Evolutionary conservation across 2,329 filamentous ascomycete genomes (phyloP).

Genomic region (Sporothrix humicola): DNA sequence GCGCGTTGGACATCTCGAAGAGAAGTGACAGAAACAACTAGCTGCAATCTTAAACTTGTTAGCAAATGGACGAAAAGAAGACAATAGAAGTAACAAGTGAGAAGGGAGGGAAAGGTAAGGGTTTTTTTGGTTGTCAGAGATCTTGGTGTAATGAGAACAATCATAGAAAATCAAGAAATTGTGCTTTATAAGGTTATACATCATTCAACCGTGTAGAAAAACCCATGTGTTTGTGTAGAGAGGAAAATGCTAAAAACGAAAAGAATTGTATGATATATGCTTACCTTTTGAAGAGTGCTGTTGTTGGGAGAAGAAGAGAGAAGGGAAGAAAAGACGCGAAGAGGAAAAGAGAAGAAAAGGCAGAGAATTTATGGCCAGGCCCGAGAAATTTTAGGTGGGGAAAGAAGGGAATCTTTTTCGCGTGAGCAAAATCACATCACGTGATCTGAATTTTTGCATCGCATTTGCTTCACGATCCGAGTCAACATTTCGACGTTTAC

Average conservation of each 20-base stretch:
- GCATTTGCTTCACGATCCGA: neutral
- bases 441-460: neutral
- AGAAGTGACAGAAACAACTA: conserved; percentile 34
- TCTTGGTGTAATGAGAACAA: conserved; percentile 68
- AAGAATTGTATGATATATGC: neutral
- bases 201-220: conserved; percentile 41
- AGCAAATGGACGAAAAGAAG: neutral
- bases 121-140: conserved; percentile 60
- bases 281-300: conserved; percentile 18
- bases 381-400: conserved; percentile 18
- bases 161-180: conserved; percentile 56
- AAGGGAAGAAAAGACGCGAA: neutral
- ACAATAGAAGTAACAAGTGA: neutral
- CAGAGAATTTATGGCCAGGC: conserved; percentile 25
- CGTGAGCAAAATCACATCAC: neutral
- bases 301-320: conserved; percentile 2
- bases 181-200: conserved; percentile 44
- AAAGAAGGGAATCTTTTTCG: neutral
- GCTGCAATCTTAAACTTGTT: neutral
- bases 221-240: neutral
- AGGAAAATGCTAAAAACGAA: neutral
- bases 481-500: neutral
- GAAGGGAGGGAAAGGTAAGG: neutral
- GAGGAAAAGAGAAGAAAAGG: conserved; percentile 5
- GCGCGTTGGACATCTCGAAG: conserved; percentile 46